phyloP scores from a whole-genome alignment of 345 rosid species.

The Conringia planisiliqua region DNA sequence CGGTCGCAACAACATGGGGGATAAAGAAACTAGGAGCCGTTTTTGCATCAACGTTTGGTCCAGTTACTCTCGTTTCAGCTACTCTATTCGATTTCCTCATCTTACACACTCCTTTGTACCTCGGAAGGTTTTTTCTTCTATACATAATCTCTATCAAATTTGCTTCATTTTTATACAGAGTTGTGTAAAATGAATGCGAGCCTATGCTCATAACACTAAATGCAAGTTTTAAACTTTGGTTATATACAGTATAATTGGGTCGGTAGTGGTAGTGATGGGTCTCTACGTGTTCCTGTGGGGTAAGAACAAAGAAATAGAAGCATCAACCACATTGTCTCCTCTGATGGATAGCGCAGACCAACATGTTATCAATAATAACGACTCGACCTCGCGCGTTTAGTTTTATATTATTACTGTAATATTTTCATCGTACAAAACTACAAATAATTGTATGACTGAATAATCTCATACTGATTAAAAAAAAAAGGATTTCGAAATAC shows the following conservation, averaged over 20 bases:
- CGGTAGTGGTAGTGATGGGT: conserved; percentile 52
- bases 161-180: not conserved
- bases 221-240: not conserved
- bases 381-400: conserved; percentile 1
- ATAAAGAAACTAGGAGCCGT: conserved; percentile 69
- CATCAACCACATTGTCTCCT: not conserved
- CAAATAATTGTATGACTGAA: no score
- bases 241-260: conserved; percentile 57
- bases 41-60: conserved; percentile 65
- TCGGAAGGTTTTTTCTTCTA: conserved; percentile 48
- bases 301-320: conserved; percentile 44
- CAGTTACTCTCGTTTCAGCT: conserved; percentile 54
- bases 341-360: not conserved
- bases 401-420: not conserved
- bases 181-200: not conserved
- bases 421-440: no score
- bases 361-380: not conserved
- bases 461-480: no score
- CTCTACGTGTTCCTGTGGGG: conserved; percentile 80
- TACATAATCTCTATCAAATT: not conserved
- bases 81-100: conserved; percentile 56
- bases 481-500: no score
- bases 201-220: not conserved
- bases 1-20: conserved; percentile 71
- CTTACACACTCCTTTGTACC: conserved; percentile 54